A percentile compares a stretch with the other conserved stretches of the same genome.
These are phyloP conservation scores for Cystobasidium slooffiae DNA, from an alignment of 1,284 basidiomycete species.

Conservation along the genomic window DNA sequence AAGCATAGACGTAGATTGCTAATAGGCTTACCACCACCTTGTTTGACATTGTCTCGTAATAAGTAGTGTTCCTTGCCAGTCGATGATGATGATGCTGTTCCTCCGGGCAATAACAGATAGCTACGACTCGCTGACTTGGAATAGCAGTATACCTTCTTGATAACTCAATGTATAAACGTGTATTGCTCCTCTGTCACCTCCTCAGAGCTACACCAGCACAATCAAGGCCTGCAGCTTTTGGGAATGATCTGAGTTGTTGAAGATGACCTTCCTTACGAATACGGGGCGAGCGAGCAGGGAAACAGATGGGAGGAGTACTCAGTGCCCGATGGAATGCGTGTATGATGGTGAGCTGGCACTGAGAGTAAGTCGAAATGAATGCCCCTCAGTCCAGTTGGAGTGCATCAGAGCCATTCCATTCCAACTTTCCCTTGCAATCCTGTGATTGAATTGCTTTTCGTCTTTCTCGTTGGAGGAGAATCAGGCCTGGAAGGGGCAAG, in stretches of 20 bases:
- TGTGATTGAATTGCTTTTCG: background rate
- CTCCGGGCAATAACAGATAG: too few relatives aligned
- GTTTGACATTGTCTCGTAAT: constrained; percentile 59
- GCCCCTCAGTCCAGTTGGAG: constrained; percentile 24
- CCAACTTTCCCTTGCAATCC: constrained; percentile 1
- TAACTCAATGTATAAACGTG: background rate
- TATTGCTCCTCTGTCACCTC: background rate
- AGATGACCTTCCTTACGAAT: background rate
- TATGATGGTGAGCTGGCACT: background rate
- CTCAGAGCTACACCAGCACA: constrained; percentile 18
- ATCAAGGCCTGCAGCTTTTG: constrained; percentile 19
- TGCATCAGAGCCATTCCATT: background rate
- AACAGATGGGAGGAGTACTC: too few relatives aligned
- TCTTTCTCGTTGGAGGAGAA: constrained; percentile 7
- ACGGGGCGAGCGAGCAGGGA: too few relatives aligned
- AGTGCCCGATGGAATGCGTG: background rate
- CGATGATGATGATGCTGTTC: background rate
- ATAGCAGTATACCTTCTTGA: background rate
- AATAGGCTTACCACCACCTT: constrained; percentile 57
- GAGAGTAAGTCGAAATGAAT: background rate
- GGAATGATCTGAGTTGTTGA: background rate
- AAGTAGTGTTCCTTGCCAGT: background rate
- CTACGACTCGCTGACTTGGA: too few relatives aligned
- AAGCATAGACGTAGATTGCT: constrained; percentile 41
- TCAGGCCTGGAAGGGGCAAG: background rate